Evolutionary conservation across 1,284 basidiomycete genomes (phyloP).

Genomic region (Fomitopsis schrenkii): DNA sequence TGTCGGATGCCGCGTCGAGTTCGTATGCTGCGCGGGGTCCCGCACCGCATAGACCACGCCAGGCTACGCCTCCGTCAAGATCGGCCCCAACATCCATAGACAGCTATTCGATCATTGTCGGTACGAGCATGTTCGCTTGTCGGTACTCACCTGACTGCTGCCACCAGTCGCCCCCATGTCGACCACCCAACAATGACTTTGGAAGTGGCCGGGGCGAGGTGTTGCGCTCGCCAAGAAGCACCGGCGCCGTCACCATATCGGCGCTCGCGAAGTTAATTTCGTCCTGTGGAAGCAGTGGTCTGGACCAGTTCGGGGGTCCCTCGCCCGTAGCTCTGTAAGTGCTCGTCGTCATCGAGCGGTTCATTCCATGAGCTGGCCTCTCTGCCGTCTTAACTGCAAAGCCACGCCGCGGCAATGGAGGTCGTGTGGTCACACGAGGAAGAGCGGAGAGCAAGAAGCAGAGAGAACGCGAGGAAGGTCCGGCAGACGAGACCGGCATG

Average conservation of each 20-base stretch:
- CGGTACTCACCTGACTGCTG: constrained; percentile 47
- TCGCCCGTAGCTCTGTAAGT: constrained; percentile 59
- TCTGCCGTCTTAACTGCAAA: constrained; percentile 62
- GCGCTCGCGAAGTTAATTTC: too few species aligned
- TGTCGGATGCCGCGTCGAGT: constrained; percentile 51
- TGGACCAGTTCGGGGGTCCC: constrained; percentile 41
- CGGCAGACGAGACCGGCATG: constrained; percentile 56
- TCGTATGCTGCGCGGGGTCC: constrained; percentile 43
- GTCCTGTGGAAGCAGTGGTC: constrained; percentile 35
- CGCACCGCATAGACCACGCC: constrained; percentile 19
- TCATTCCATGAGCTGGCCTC: constrained; percentile 84
- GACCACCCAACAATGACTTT: constrained; percentile 43
- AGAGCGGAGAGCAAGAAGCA: constrained; percentile 61
- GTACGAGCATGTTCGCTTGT: constrained; percentile 82
- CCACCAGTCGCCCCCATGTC: constrained; percentile 17
- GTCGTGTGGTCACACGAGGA: constrained; percentile 69
- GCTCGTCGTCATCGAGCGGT: constrained; percentile 64
- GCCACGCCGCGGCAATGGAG: constrained; percentile 60
- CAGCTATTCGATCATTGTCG: constrained; percentile 82
- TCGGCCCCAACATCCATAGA: constrained; percentile 35
- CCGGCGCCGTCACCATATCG: too few species aligned
- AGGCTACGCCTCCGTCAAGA: constrained; percentile 29
- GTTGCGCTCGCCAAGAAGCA: too few species aligned
- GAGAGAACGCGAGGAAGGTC: constrained; percentile 48
- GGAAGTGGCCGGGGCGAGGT: too few species aligned